Evolutionary conservation across 352 stramenopile species (phyloP), one percentile per base, ranked within the genome.

Genomic region (Globisporangium lucens): DNA sequence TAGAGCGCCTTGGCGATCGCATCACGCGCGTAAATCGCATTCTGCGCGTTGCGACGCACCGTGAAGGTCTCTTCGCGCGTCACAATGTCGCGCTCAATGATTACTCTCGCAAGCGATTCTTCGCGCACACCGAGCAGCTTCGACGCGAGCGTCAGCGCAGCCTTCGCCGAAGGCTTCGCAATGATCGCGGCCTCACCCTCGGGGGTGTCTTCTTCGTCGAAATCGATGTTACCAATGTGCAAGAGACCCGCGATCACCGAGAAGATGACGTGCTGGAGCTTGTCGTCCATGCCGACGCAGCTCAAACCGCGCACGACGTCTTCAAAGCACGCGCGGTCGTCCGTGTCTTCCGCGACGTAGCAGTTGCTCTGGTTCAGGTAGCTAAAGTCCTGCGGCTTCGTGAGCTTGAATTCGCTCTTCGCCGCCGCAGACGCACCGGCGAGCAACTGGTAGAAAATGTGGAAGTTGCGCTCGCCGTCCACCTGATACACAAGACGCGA

Each of bases 211-310:
- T 95, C 88, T 61, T 96, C 88, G 47, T 97, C 87, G 72, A 99
- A 98, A 15, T 96, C 79, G 38, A 99, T 87, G 81, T 99, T 99
- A 58, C 97, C 97, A 43, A 99, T 83, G 78, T 99, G 97, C 52
- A 99, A 73, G 41, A 99, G 82, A 64, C 91, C 96, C 0, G 95
- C 95, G 65, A 98, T 82, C 56, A 99, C 87, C 30, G 79, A 88
- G 76, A 99, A 98, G 6, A 99, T 90, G 15, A 82, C 69, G 46
- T 93, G 78, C 68, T 95, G 85, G 63, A 89, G 73, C 49, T 69
- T 53, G 4, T 85, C 75, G 58, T 85, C 67, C 53, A 97, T 91
- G 67, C 90, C 87, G 24, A 96, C 88, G 65, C 85, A 96, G 63
- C 65, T 79, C 57, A 96, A 67, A 64, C 85, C 86, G 8, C 76